These are phyloP conservation scores for Hypoxylon trugodes DNA, from an alignment of 495 filamentous ascomycete species.

Conservation along the genomic window DNA sequence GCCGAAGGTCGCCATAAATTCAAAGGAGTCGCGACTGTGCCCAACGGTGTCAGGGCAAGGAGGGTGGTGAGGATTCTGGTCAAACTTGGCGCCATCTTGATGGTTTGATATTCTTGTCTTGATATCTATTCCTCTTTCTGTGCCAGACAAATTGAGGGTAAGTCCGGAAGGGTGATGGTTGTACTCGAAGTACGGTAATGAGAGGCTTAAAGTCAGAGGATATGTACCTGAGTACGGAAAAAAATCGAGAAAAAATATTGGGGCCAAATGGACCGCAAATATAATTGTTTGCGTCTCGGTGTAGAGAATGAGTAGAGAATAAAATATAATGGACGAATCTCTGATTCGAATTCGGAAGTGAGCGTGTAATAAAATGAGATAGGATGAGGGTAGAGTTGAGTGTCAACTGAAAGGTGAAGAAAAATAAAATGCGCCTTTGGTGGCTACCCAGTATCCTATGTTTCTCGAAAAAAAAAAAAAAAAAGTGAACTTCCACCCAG, in stretches of 20 bases:
- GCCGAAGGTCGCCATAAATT: slow-evolving; percentile 34
- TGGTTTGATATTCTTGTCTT: not conserved
- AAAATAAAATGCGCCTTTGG: slow-evolving; percentile 14
- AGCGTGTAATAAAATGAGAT: slow-evolving; percentile 8
- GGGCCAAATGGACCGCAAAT: slow-evolving; percentile 1
- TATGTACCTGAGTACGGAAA: slow-evolving; percentile 9
- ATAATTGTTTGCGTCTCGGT: not conserved
- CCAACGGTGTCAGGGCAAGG: slow-evolving; percentile 43
- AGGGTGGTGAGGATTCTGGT: slow-evolving; percentile 45
- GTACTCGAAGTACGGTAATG: slow-evolving; percentile 1
- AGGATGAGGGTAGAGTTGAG: slow-evolving; percentile 8
- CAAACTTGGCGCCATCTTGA: slow-evolving; percentile 44
- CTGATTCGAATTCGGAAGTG: slow-evolving; percentile 34
- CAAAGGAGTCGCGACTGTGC: slow-evolving; percentile 28
- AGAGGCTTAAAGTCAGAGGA: slow-evolving; percentile 7
- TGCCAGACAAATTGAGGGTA: slow-evolving; percentile 36
- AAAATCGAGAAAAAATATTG: not conserved
- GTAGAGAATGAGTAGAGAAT: not conserved
- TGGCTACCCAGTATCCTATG: slow-evolving; percentile 25
- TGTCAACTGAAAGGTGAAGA: slow-evolving; percentile 16
- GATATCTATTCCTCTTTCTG: slow-evolving; percentile 18
- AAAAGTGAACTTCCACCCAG: slow-evolving; percentile 7
- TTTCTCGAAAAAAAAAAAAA: slow-evolving; percentile 13
- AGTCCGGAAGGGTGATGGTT: not conserved
- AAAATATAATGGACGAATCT: slow-evolving; percentile 29